These are phyloP conservation scores for Arachnomyces sp. DNA, from an alignment of 2,329 filamentous ascomycete species.

Conservation along the genomic window DNA sequence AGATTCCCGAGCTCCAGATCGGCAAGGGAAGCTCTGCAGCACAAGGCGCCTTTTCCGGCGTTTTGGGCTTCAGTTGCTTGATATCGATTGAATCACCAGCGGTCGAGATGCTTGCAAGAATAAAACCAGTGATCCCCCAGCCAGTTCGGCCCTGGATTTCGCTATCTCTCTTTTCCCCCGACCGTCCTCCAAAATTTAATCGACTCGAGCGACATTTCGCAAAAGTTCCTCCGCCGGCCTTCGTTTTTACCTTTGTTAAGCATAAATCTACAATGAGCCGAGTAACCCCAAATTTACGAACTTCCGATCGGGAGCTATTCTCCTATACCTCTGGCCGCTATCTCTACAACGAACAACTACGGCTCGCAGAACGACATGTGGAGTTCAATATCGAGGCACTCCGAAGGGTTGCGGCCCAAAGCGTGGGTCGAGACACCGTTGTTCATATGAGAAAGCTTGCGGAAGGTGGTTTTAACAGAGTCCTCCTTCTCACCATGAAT, in stretches of 20 bases:
- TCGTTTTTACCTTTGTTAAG: no score
- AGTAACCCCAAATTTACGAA: no score
- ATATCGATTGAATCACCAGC: constrained; percentile 4
- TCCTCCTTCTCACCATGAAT: constrained; percentile 14
- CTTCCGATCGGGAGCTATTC: constrained; percentile 4
- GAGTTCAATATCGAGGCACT: constrained; percentile 2
- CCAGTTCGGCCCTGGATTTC: background rate
- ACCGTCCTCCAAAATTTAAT: constrained; percentile 2
- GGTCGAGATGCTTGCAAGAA: no score
- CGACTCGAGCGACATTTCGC: no score
- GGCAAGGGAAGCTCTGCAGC: no score
- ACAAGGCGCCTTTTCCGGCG: constrained; percentile 11
- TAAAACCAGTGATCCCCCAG: no score
- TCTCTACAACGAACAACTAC: constrained; percentile 7
- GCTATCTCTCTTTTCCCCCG: constrained; percentile 5
- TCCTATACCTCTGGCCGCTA: constrained; percentile 12
- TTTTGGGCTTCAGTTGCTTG: constrained; percentile 6
- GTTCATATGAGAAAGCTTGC: constrained; percentile 14
- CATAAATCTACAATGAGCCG: no score
- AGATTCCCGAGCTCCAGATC: no score
- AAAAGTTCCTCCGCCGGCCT: no score
- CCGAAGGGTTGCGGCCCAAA: background rate
- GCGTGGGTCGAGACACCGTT: constrained; percentile 5
- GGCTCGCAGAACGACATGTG: constrained; percentile 1
- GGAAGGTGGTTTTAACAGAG: constrained; percentile 20